phyloP scores from a whole-genome alignment of 495 filamentous ascomycete genomes.

The Aspergillus asperescens region DNA sequence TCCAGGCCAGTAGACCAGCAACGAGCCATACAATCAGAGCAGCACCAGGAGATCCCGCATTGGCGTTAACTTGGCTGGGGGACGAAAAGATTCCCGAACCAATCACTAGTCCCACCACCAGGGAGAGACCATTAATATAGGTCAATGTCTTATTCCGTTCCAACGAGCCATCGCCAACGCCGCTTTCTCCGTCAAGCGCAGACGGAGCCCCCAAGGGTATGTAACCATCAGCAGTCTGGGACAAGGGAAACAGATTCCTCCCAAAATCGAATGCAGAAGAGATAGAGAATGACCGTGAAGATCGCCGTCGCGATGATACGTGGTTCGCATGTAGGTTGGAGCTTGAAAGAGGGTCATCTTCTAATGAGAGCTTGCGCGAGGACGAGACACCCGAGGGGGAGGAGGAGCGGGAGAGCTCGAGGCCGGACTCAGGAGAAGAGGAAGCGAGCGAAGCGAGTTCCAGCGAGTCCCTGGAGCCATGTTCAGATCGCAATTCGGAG shows the following conservation, averaged over 20 bases:
- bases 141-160: conserved; percentile 95
- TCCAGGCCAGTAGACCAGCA: conserved; percentile 90
- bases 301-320: conserved; percentile 43
- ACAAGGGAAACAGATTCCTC: conserved; percentile 83
- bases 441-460: conserved; percentile 95
- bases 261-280: conserved; percentile 93
- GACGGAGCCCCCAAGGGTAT: conserved; percentile 73
- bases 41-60: conserved; percentile 88
- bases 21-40: conserved; percentile 85
- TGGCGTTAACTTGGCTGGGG: conserved; percentile 86
- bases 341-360: conserved; percentile 69
- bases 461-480: conserved; percentile 71
- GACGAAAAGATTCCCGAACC: conserved; percentile 97
- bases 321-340: conserved; percentile 44
- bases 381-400: conserved; percentile 84
- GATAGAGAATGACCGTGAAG: conserved; percentile 73
- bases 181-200: conserved; percentile 42
- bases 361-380: conserved; percentile 83
- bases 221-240: conserved; percentile 77
- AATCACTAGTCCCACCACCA: conserved; percentile 90
- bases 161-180: conserved; percentile 54
- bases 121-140: conserved; percentile 84
- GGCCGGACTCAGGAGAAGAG: conserved; percentile 49
- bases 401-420: conserved; percentile 59
- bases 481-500: conserved; percentile 26